phyloP scores from a whole-genome alignment of 2,329 filamentous ascomycete species.

The Aspergillus fijiensis region DNA sequence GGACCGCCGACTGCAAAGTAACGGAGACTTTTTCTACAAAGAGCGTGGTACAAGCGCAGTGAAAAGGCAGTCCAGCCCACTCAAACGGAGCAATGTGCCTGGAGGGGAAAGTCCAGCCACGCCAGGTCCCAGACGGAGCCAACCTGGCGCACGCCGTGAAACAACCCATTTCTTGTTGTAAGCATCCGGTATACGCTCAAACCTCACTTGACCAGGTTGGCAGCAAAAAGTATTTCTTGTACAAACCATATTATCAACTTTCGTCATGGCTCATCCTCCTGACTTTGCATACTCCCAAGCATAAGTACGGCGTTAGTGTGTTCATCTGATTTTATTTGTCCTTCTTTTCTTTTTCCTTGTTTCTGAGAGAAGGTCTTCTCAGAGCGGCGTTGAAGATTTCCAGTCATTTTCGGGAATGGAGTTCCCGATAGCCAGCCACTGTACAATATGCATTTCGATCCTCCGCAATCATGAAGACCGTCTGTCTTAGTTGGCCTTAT shows the following conservation, averaged over 20 bases:
- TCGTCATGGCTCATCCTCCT: background rate
- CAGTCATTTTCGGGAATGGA: constrained; percentile 18
- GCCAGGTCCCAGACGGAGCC: constrained; percentile 36
- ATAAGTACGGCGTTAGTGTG: constrained; percentile 11
- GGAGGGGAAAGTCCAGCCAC: constrained; percentile 33
- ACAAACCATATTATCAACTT: constrained; percentile 1
- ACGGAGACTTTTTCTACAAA: constrained; percentile 37
- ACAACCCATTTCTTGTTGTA: constrained; percentile 28
- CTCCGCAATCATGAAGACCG: background rate
- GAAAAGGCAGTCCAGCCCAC: constrained; percentile 42
- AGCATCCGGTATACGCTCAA: constrained; percentile 5
- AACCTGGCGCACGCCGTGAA: constrained; percentile 30
- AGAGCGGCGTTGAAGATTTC: background rate
- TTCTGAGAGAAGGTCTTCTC: background rate
- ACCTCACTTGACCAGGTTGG: background rate
- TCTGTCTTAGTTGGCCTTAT: background rate
- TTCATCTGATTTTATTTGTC: background rate
- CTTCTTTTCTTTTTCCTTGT: background rate
- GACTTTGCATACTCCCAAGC: constrained; percentile 1
- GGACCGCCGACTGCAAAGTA: constrained; percentile 41
- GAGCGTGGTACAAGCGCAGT: constrained; percentile 38
- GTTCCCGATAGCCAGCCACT: constrained; percentile 16
- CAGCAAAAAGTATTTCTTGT: constrained; percentile 11
- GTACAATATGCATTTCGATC: constrained; percentile 9
- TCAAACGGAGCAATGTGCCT: constrained; percentile 46